Evolutionary conservation across 2,329 filamentous ascomycete genomes (phyloP), one percentile per base, ranked within the genome.

Genomic region (Tothia fuscella): DNA sequence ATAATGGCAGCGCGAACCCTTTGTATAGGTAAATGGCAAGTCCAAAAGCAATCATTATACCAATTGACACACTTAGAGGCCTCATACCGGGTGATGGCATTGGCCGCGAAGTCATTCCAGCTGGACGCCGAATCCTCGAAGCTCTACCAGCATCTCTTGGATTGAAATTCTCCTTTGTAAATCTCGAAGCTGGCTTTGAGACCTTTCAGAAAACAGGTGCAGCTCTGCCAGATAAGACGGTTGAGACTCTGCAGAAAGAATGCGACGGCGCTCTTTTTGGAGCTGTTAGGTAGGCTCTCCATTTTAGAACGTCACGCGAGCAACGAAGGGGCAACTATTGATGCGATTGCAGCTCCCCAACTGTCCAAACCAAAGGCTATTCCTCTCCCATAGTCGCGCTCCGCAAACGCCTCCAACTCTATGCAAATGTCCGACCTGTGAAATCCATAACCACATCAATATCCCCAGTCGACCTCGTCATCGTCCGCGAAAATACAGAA

Each of bases 41-140:
- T 32, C 19, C 30, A 28, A 17, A 25, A 5, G 28, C 28, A 10
- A 22, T 19, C 20, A 33, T 17, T 42, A 37, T 38, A 48, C 45
- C 43, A 46, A 43, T 38, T 30, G 20, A 29, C 30, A 5, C 13
- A 4, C n/a, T 16, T 17, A 32, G 51, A 93, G 88, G 88, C 62
- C 83, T 96, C 55, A 96, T 98, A 60, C 84, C 91, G 55, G 91
- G 91, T 58, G 91, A 98, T 67, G 91, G 91, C 65, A 98, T 98
- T 66, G 91, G 91, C 66, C 85, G 85, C 60, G 91, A 98, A 68
- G 91, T 98, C 62, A 96, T 98, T 64, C 91, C 91, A 50, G 76
- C 91, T 42, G 91, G 89, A 39, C 84, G 86, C 55, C 81, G 83
- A 49, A 71, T 96, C 53, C 83, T 98, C 57, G 89, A 98, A 70